Evolutionary conservation across 257 asterid species (phyloP), one percentile per base, ranked within the genome.

Genomic region (Verbascum thapsus): DNA sequence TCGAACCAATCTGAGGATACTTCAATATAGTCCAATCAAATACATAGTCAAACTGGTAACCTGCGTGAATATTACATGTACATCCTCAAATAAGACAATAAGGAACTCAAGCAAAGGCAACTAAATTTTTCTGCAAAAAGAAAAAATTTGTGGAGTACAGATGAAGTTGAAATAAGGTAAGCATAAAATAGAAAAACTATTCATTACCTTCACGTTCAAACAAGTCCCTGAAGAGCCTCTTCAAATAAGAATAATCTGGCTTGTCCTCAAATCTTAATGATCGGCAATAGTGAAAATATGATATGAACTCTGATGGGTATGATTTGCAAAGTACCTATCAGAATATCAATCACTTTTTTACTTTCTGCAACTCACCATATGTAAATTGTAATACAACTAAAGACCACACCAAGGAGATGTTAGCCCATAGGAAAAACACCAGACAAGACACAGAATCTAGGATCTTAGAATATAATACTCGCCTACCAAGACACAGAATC

Each of bases 11-110:
- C 77, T 84, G 96, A 72, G 98, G 98, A 76, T 84, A 81, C 85
- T 91, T 91, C 75, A 90, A 67, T 61, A 85, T 73, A 43, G 98
- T 91, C 98, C 98, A 91, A 68, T 91, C 98, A 73, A 91, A 91
- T 43, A 91, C 95, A 73, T 82, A 84, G 75, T 91, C 98, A 71
- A 91, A 82, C 69, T 91, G 98, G 78, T 88, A 84, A 63, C 96
- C 98, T 91, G 85, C 53, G 45, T 37, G 51, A 74, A 63, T 23
- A 66, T 63, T 43, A 59, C 45, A 43, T 10, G 55, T 20, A 11
- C 58, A 51, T 19, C 30, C 57, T 47, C 52, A 51, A n/a, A 45
- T 7, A 66, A 63, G n/a, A n/a, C n/a, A n/a, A n/a, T n/a, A n/a
- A n/a, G n/a, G n/a, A n/a, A n/a, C n/a, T n/a, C n/a, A n/a, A n/a